Percentiles rank a stretch among this genome's conserved stretches.
These are phyloP conservation scores for Termitomyces sp. DNA, from an alignment of 768 basidiomycete genomes.

Conservation along the genomic window DNA sequence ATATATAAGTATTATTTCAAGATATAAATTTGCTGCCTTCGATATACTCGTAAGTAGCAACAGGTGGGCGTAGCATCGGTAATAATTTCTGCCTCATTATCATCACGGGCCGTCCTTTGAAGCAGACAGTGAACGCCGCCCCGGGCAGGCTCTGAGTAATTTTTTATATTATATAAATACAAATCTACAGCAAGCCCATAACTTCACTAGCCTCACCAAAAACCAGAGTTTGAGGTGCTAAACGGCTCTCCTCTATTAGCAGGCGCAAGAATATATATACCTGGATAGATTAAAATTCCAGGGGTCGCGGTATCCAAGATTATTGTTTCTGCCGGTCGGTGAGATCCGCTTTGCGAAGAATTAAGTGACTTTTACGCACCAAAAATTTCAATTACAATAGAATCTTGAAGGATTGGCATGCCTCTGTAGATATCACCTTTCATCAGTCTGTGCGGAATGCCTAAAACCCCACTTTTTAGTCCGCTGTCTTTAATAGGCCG, in stretches of 20 bases:
- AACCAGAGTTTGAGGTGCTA: slow-evolving; percentile 11
- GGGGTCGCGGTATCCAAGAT: slow-evolving; percentile 9
- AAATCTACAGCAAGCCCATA: background rate
- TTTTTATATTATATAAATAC: background rate
- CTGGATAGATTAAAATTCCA: slow-evolving; percentile 12
- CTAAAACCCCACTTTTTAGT: background rate
- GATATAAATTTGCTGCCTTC: background rate
- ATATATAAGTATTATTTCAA: background rate
- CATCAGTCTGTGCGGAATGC: slow-evolving; percentile 13
- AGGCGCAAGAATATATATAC: slow-evolving; percentile 9
- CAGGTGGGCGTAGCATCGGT: slow-evolving; percentile 3
- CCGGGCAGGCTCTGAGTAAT: slow-evolving; percentile 25
- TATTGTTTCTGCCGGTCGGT: slow-evolving; percentile 7
- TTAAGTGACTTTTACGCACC: slow-evolving; percentile 1
- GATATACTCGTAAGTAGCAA: background rate
- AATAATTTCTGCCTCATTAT: slow-evolving; percentile 11
- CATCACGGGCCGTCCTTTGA: background rate
- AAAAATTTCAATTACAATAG: slow-evolving; percentile 11
- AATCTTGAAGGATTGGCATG: slow-evolving; percentile 14
- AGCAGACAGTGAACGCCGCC: slow-evolving; percentile 27
- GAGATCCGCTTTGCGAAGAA: background rate
- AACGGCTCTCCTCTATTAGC: slow-evolving; percentile 11
- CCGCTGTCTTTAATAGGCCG: background rate
- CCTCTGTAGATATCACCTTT: slow-evolving; percentile 15
- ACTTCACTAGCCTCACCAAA: slow-evolving; percentile 5